phyloP scores from a whole-genome alignment of 1,284 basidiomycete genomes.

The Ganoderma multipileum region DNA sequence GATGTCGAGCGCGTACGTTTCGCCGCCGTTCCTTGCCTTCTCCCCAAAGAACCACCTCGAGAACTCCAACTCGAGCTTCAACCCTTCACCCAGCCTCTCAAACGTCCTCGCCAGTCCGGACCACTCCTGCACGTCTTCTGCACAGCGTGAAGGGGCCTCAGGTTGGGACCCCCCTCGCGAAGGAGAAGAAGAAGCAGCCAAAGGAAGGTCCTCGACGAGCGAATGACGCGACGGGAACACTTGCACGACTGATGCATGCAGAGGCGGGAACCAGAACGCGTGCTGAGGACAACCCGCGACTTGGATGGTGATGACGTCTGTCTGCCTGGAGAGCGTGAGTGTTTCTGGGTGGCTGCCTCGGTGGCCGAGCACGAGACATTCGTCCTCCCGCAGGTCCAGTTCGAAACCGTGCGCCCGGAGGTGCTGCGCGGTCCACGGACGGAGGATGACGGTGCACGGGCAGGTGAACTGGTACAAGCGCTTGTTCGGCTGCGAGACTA shows the following conservation, averaged over 20 bases:
- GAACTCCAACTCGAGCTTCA: neutral
- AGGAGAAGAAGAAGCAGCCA: neutral
- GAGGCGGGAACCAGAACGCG: neutral
- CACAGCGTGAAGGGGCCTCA: neutral
- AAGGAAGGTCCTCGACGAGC: neutral
- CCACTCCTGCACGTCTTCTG: neutral
- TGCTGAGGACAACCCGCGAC: neutral
- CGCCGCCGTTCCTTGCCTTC: neutral
- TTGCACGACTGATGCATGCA: neutral
- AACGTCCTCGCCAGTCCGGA: neutral
- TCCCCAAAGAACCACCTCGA: conserved; percentile 4
- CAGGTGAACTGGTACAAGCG: neutral
- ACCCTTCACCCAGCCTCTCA: neutral
- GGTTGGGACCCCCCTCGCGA: neutral
- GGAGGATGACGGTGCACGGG: conserved; percentile 2
- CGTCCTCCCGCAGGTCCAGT: neutral
- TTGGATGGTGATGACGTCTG: neutral
- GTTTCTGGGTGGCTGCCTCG: neutral
- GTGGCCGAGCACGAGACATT: neutral
- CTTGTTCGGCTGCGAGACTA: neutral
- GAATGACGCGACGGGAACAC: neutral
- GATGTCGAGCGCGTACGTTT: neutral
- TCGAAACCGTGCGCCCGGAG: neutral
- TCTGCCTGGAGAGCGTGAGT: neutral
- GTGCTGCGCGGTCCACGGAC: neutral